Conservation (phyloP, 1,284 basidiomycete species). For the Golubevia sp. region DNA sequence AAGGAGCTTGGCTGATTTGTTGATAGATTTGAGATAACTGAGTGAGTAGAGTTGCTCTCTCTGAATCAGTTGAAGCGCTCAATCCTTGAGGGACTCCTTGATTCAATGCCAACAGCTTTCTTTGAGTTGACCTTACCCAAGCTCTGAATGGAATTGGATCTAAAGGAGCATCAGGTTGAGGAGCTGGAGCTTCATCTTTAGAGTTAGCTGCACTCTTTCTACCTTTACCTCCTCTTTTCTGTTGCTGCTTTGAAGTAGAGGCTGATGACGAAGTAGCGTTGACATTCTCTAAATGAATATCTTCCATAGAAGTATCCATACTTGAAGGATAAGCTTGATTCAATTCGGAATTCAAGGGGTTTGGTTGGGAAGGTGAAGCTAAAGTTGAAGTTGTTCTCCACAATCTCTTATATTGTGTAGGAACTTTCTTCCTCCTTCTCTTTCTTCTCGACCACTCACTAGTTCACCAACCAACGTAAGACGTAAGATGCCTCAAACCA, state of each 20-base stretch:
- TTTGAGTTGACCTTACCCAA: neutral
- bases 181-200: neutral
- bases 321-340: no score
- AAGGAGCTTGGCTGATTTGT: conserved; percentile 2
- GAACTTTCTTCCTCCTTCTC: no score
- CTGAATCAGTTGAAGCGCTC: neutral
- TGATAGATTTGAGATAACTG: neutral
- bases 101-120: neutral
- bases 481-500: conserved; percentile 1
- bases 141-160: neutral
- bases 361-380: no score
- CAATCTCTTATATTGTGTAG: no score
- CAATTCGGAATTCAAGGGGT: no score
- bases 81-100: neutral
- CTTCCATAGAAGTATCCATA: no score
- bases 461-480: conserved; percentile 18
- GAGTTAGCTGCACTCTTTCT: neutral
- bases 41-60: neutral
- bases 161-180: neutral
- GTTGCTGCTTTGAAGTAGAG: neutral
- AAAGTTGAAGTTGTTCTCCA: no score
- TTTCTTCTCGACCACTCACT: no score
- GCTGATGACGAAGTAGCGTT: no score
- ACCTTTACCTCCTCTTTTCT: neutral
- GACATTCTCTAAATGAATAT: no score